phyloP scores from a whole-genome alignment of 2,329 filamentous ascomycete species.

The Ascochyta pisi region DNA sequence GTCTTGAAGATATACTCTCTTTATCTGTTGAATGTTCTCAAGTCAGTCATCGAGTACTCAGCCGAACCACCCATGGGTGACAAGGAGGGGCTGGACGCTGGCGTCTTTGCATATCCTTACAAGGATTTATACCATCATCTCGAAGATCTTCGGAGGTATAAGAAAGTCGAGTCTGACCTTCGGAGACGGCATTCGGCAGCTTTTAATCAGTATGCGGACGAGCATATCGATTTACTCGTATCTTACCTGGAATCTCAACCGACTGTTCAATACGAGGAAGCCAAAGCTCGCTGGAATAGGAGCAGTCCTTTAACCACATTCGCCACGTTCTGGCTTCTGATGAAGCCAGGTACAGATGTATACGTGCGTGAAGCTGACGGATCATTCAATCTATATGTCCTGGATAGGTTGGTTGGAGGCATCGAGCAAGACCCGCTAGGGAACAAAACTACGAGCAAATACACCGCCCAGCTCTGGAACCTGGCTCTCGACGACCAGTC shows the following conservation, averaged over 20 bases:
- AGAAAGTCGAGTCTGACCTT: background rate
- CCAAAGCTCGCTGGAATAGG: background rate
- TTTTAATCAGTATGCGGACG: background rate
- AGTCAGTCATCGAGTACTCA: constrained; percentile 5
- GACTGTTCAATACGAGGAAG: background rate
- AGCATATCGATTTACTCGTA: background rate
- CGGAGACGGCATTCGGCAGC: background rate
- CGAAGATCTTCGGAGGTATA: background rate
- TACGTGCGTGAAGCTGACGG: constrained; percentile 18
- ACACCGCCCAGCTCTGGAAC: background rate
- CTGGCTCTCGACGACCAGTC: background rate
- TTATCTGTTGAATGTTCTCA: constrained; percentile 12
- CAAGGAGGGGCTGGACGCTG: background rate
- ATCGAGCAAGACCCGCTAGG: background rate
- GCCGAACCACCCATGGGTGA: background rate
- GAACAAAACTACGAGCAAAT: background rate
- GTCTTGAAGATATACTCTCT: constrained; percentile 5
- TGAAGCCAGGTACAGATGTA: constrained; percentile 18
- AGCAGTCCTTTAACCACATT: constrained; percentile 10
- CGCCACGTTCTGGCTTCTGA: constrained; percentile 12
- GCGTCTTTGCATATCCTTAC: background rate
- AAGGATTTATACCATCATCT: background rate
- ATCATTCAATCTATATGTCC: constrained; percentile 11
- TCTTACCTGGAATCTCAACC: background rate
- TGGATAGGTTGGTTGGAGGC: constrained; percentile 8